A percentile compares a stretch with the other conserved stretches of the same genome.
phyloP scores from a whole-genome alignment of 805 yeast species.

The Metahyphopichia silvanorum region DNA sequence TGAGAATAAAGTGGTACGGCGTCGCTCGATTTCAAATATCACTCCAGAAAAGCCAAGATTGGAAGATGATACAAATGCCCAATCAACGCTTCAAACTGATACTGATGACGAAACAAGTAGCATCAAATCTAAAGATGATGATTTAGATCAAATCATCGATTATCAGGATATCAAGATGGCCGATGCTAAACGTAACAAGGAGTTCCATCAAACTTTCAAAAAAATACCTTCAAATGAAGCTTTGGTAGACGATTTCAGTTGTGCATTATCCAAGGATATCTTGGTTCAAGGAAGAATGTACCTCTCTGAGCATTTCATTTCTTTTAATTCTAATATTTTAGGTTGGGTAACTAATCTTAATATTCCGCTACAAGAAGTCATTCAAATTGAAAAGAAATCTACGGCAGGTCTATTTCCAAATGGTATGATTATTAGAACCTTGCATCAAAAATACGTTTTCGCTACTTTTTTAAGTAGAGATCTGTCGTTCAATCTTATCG shows the following conservation, averaged over 20 bases:
- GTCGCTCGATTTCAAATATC: constrained; percentile 13
- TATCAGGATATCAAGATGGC: constrained; percentile 28
- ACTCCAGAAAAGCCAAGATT: constrained; percentile 4
- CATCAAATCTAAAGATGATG: constrained; percentile 10
- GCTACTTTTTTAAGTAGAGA: constrained; percentile 67
- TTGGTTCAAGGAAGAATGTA: constrained; percentile 65
- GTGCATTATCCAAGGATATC: constrained; percentile 66
- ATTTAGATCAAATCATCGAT: constrained; percentile 12
- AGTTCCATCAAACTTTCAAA: constrained; percentile 59
- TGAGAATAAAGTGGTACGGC: constrained; percentile 17
- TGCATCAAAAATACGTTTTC: constrained; percentile 60
- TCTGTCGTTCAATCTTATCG: constrained; percentile 46
- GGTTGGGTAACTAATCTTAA: constrained; percentile 62
- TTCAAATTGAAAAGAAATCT: constrained; percentile 59
- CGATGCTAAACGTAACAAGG: constrained; percentile 50
- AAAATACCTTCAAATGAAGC: constrained; percentile 49
- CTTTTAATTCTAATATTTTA: constrained; percentile 65
- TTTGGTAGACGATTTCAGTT: constrained; percentile 58
- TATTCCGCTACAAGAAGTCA: constrained; percentile 59
- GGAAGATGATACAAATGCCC: constrained; percentile 4
- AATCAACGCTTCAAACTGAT: constrained; percentile 3
- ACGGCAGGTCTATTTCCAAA: constrained; percentile 71
- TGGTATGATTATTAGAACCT: constrained; percentile 60
- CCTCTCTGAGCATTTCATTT: constrained; percentile 50
- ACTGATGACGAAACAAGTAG: constrained; percentile 7